Base-by-base conservation (phyloP, 2,329 filamentous ascomycete species). In the Colletotrichum sp. region DNA sequence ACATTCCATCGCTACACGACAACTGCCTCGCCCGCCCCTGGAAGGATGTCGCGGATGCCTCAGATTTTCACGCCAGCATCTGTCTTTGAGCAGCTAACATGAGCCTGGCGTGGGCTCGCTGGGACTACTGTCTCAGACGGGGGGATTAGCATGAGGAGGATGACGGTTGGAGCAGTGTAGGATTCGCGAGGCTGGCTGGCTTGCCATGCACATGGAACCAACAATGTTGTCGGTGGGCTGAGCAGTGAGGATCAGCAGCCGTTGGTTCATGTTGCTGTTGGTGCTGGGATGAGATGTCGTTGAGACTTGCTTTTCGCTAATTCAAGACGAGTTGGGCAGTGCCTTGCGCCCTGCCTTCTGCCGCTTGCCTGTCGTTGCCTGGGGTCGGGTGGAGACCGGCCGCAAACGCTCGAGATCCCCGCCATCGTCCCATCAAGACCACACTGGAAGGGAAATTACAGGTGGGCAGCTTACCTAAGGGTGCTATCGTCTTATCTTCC, bases 261-360 rank as follows among this genome's bases (percentile, higher is more conserved):
- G 64, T 34, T 57, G 64, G 64, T 32, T 30, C 39, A 61, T 13
- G 34, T 22, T 13, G 30, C 27, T 44, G 52, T 69, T 59, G 66
- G 32, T 39, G 66, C 49, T 59, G 66, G 66, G 66, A 69, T 69
- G 52, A 9, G 30, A 44, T 44, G 66, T 61, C 34, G 66, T 69
- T 34, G 57, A 69, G 30, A 69, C 52, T 59, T 69, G 66, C 66
- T 69, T 69, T 34, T 59, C 49, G 52, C 66, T 69, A 69, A 69
- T 59, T 69, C 44, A 61, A 69, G 66, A 69, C 52, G 32, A 44
- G 52, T 55, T 30, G 52, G 52, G 66, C 66, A 29, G 52, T 61
- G 66, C 49, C 44, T 68, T 68, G 65, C 65, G n/a, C 22, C 65
- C 29, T 68, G 49, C 65, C 39, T 49, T 30, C 65, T 57, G 65